Evolutionary conservation across 257 asterid genomes (phyloP), one percentile per base, ranked within the genome.

Genomic region (Solanum megistacrolobum): DNA sequence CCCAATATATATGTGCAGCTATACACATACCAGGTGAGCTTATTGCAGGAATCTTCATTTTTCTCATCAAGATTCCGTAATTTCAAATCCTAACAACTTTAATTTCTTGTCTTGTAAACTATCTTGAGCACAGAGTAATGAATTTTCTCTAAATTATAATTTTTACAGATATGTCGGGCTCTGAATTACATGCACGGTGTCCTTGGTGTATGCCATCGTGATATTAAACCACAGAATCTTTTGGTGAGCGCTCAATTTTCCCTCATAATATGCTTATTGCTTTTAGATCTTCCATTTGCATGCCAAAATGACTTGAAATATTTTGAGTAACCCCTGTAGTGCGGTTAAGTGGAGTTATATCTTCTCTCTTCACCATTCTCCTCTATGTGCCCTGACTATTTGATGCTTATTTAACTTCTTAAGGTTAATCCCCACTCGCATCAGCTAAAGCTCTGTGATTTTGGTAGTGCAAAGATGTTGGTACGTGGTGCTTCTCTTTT

Each of bases 381-480:
- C 12, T 11, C 41, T 20, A 9, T 48, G 20, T 48, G 6, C 1
- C 68, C 69, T 82, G 86, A 52, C 85, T 68, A 39, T 52, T 65
- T 60, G 20, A 18, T 14, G 31, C 18, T 18, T 18, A 18, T 4
- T 38, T 74, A 23, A 43, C 46, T 62, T 60, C 68, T 89, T 90
- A 96, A 97, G 99, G 99, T 97, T 62, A 96, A 97, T 91, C 93
- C 98, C 58, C 94, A 91, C 65, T 91, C 98, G 6, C 98, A 94
- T 89, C 96, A 95, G 93, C 93, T 96, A 69, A 97, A 97, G 94
- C 91, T 96, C 38, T 97, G 99, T 88, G 99, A 97, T 90, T 97
- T 97, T 87, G 99, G 99, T 83, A 97, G 99, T 91, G 99, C 99
- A 86, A 97, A 97, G 91, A 93, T 94, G 92, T 85, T 95, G 99